Percentiles rank a stretch among this genome's conserved stretches.
These are phyloP conservation scores for Somion occarium DNA, from an alignment of 1,284 basidiomycete genomes.

Conservation along the genomic window DNA sequence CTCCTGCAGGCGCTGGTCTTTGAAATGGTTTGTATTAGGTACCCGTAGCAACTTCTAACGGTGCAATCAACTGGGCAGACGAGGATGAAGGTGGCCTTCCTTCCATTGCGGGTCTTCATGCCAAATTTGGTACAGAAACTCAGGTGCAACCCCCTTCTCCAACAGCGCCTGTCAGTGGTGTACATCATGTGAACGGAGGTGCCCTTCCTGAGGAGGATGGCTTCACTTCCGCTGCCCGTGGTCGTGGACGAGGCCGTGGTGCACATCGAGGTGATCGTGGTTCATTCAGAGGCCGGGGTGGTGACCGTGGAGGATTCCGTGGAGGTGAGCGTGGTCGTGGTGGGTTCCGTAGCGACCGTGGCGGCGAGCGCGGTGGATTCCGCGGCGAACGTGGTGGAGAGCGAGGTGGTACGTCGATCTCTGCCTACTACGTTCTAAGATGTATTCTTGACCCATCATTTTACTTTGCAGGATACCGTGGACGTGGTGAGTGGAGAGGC, in stretches of 20 bases:
- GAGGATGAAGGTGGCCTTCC: slow-evolving; percentile 41
- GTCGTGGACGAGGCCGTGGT: slow-evolving; percentile 15
- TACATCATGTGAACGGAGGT: slow-evolving; percentile 19
- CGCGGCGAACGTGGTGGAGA: slow-evolving; percentile 33
- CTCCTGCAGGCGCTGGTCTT: slow-evolving; percentile 23
- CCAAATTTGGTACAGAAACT: slow-evolving; percentile 36
- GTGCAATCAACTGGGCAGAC: slow-evolving; percentile 41
- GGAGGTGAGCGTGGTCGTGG: slow-evolving; percentile 33
- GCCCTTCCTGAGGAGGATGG: slow-evolving; percentile 51
- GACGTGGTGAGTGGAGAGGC: slow-evolving; percentile 29
- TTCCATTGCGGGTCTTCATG: slow-evolving; percentile 35
- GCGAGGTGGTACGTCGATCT: slow-evolving; percentile 27
- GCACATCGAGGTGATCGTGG: slow-evolving; percentile 16
- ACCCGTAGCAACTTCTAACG: slow-evolving; percentile 36
- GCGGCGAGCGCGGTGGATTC: slow-evolving; percentile 30
- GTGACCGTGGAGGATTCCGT: slow-evolving; percentile 31
- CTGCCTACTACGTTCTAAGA: not conserved
- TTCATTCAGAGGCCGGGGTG: slow-evolving; percentile 29
- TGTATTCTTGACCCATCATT: slow-evolving; percentile 5
- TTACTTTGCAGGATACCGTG: slow-evolving; percentile 19
- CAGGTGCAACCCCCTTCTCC: slow-evolving; percentile 36
- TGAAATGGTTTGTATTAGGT: not conserved
- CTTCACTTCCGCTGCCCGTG: slow-evolving; percentile 47
- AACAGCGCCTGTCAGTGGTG: slow-evolving; percentile 14
- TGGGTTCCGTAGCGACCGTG: slow-evolving; percentile 31